Conservation (phyloP, 1,284 basidiomycete species). For the Xerocomus minutiporus region DNA sequence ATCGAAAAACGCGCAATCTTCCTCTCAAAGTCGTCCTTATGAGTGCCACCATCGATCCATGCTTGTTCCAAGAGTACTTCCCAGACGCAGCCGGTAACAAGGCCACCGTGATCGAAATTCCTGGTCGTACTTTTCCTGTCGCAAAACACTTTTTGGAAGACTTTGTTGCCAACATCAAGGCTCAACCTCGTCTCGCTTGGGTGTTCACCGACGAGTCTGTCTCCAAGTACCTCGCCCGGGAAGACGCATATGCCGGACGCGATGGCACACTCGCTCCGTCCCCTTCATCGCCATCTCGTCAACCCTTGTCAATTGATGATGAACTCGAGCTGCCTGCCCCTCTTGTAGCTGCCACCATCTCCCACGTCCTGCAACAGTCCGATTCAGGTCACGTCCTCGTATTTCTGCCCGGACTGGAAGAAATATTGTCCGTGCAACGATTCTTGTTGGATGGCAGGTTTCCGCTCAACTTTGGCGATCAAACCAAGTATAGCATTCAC, state of each 20-base stretch:
- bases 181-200: constrained; percentile 48
- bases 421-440: constrained; percentile 79
- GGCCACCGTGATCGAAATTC: constrained; percentile 78
- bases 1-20: constrained; percentile 68
- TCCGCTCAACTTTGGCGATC: constrained; percentile 59
- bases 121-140: constrained; percentile 92
- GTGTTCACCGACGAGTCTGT: constrained; percentile 78
- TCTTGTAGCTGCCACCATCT: constrained; percentile 78
- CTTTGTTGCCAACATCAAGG: constrained; percentile 54
- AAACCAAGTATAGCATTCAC: constrained; percentile 70
- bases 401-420: constrained; percentile 91
- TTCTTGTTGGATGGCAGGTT: constrained; percentile 60
- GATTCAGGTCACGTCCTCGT: constrained; percentile 88
- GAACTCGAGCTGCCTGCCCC: constrained; percentile 83
- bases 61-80: constrained; percentile 88
- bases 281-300: constrained; percentile 23
- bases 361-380: constrained; percentile 72
- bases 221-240: constrained; percentile 69
- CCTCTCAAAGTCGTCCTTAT: constrained; percentile 90
- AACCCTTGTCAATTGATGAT: constrained; percentile 39
- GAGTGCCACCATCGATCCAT: constrained; percentile 94
- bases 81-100: constrained; percentile 55
- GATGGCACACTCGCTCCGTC: constrained; percentile 16
- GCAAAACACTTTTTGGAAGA: constrained; percentile 81
- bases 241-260: constrained; percentile 48